Conservation (phyloP, 768 basidiomycete genomes). For the Candolleomyces aberdarensis region DNA sequence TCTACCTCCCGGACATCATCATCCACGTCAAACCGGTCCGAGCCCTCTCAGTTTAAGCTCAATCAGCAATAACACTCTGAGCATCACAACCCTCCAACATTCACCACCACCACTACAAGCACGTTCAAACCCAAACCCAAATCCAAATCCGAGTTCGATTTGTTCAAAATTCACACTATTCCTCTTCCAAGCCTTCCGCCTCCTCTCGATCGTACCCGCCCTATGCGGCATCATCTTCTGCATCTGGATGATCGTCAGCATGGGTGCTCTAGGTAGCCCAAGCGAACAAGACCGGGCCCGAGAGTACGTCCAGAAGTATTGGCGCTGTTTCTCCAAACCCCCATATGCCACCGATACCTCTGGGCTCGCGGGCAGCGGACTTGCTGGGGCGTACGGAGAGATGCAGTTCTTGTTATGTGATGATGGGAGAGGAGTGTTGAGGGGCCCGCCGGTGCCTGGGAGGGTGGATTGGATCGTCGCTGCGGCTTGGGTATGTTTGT, state of each 20-base stretch:
- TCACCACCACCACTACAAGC: too few relatives aligned
- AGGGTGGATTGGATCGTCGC: constrained; percentile 66
- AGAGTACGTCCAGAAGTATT: constrained; percentile 1
- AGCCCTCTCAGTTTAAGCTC: constrained; percentile 48
- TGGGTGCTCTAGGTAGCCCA: neutral
- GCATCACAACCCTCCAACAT: too few relatives aligned
- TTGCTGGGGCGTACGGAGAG: neutral
- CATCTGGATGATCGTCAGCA: constrained; percentile 44
- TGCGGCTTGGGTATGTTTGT: constrained; percentile 61
- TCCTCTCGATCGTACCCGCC: constrained; percentile 72
- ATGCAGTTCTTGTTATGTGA: constrained; percentile 31
- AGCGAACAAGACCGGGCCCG: neutral
- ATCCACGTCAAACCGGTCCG: constrained; percentile 33
- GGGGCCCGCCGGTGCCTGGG: constrained; percentile 40
- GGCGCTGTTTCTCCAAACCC: constrained; percentile 23
- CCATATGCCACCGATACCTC: constrained; percentile 19
- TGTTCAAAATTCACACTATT: constrained; percentile 47
- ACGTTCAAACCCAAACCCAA: neutral
- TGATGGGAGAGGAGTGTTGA: constrained; percentile 16
- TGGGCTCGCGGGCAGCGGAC: constrained; percentile 9
- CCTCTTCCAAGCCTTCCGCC: constrained; percentile 67
- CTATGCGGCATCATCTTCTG: constrained; percentile 64
- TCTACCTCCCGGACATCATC: neutral
- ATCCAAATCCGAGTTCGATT: constrained; percentile 14
- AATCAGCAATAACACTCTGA: constrained; percentile 19